A percentile compares a stretch with the other conserved stretches of the same genome.
Conservation (phyloP, 1,284 basidiomycete genomes). For the Ustilago trichophora region DNA sequence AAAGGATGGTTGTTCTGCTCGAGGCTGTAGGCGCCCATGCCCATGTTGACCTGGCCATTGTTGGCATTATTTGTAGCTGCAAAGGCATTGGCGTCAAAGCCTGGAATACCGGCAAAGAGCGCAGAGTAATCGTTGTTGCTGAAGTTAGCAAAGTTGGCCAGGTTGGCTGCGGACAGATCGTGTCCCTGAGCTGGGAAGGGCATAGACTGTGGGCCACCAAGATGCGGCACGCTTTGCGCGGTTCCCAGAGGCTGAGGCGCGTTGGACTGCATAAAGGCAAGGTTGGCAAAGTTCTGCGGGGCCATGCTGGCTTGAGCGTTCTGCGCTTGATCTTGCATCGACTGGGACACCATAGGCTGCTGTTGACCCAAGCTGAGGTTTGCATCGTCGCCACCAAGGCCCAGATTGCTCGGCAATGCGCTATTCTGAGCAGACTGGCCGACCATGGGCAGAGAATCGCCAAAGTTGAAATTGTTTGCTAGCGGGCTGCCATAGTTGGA, state of each 20-base stretch:
- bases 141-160: conserved; percentile 35
- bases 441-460: conserved; percentile 25
- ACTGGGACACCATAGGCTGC: conserved; percentile 9
- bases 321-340: conserved; percentile 47
- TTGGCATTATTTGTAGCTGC: conserved; percentile 15
- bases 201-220: conserved; percentile 57
- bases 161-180: conserved; percentile 11
- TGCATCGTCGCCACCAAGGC: conserved; percentile 12
- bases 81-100: conserved; percentile 31
- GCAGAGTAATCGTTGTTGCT: conserved; percentile 32
- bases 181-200: conserved; percentile 47
- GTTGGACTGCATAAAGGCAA: conserved; percentile 35
- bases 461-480: conserved; percentile 46
- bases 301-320: conserved; percentile 39
- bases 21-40: conserved; percentile 37
- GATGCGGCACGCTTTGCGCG: conserved; percentile 47
- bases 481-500: conserved; percentile 27
- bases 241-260: conserved; percentile 46
- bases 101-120: conserved; percentile 40
- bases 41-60: conserved; percentile 28
- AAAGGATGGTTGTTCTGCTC: conserved; percentile 50
- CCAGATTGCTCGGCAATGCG: conserved; percentile 32
- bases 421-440: conserved; percentile 10
- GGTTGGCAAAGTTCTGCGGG: conserved; percentile 35
- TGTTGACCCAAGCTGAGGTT: conserved; percentile 14